Base-by-base conservation (phyloP, 2,329 filamentous ascomycete species). In the Geosmithia putterillii region DNA sequence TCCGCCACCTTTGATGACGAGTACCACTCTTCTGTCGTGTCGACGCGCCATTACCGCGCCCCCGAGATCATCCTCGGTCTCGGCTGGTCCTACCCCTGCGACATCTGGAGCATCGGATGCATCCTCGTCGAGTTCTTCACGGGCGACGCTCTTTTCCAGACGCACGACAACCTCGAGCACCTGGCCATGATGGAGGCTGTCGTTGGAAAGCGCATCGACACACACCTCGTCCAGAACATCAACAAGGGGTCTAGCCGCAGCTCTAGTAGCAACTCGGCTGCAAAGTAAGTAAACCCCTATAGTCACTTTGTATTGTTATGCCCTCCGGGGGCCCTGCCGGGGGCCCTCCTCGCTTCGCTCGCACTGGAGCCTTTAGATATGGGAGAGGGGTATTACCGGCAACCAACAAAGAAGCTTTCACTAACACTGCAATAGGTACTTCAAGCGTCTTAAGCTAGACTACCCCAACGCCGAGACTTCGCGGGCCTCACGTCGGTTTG, bases 101-200 rank as follows among this genome's bases (percentile, higher is more conserved):
- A 84, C 52, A 82, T 84, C 23, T 84, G 80, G 80, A 83, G 80
- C 56, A 83, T 84, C 25, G 80, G 80, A 3, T 84, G 80, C 51
- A 83, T 84, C 48, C 65, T 84, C 14, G 79, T 84, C 15, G 80
- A 84, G 49, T 83, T 84, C 57, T 84, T 78, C 48, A 84, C 80
- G 0, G 80, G 80, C 5, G 80, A 83, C 52, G 80, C 80, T 17
- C 62, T 84, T 2, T 84, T 84, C 57, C 80, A 84, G 55, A 84
- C 80, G 1, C 80, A 84, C 51, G 80, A 84, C 50, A 84, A 84
- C 47, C 66, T 83, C 20, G 80, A 84, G 57, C 80, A 84, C 54
- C 62, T 84, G 42, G 80, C 80, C n/a, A 84, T 84, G 80, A 84
- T 84, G 79, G 79, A 83, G 53, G 76, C 74, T 28, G 79, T 83